Evolutionary conservation across 768 basidiomycete genomes (phyloP), one percentile per base, ranked within the genome.

Genomic region (Trametes coccinea): DNA sequence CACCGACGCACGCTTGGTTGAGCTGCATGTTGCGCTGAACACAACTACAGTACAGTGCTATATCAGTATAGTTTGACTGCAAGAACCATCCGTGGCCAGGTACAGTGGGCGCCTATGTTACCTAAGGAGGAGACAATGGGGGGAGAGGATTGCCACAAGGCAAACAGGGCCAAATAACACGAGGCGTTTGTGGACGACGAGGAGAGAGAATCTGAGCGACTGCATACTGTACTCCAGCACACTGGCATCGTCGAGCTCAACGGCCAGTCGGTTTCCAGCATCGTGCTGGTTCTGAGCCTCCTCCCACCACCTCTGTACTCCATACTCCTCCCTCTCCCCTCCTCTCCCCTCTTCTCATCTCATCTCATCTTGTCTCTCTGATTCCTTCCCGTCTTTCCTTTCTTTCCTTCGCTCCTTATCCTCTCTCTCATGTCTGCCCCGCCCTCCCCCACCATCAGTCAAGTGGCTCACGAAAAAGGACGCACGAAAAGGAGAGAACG

Each of bases 401-500:
- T 73, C 70, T 69, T 76, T 73, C 73, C 76, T 69, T 70, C 68
- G 62, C 67, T 72, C 69, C 48, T 71, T 73, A 66, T 65, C 65
- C 74, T 66, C 78, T 55, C 63, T 64, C 66, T 66, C 70, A 81
- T 82, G 80, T 80, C 80, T 68, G 64, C 71, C 52, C 68, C 76
- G 47, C 60, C 75, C 40, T 66, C 69, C 49, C 72, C 73, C 74
- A 76, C 66, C 75, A 75, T 66, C 77, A 78, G 60, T 73, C 79
- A 69, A 73, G 73, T 72, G 66, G 73, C 74, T 68, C 71, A 75
- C 67, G 73, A 76, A 72, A 76, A 71, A 69, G 64, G 69, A 64
- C 72, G 72, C 50, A 67, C 72, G 65, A 80, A 73, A 75, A 79
- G 75, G 72, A 79, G 78, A 73, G 82, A 83, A 71, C 78, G 79